Percentiles rank a stretch among this genome's conserved stretches.
Conservation (phyloP, 1,284 basidiomycete genomes). For the Ganoderma resinaceum region DNA sequence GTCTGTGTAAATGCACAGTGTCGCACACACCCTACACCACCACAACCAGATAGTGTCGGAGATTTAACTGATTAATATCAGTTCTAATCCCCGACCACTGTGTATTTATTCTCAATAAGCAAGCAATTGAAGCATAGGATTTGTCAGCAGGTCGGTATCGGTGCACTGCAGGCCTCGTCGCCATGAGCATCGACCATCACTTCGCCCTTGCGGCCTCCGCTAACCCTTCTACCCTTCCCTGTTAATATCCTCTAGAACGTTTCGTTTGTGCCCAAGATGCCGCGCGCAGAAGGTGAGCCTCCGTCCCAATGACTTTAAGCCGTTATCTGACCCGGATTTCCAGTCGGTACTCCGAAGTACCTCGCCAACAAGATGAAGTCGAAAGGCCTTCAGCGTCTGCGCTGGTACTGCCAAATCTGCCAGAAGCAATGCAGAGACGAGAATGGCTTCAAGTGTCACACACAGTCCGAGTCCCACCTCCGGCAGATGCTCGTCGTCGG, state of each 20-base stretch:
- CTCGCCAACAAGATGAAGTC: slow-evolving; percentile 96
- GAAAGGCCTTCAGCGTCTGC: slow-evolving; percentile 90
- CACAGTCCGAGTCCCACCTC: slow-evolving; percentile 87
- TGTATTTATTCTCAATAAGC: background rate
- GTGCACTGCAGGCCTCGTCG: background rate
- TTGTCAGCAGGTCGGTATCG: slow-evolving; percentile 10
- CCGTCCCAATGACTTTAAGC: background rate
- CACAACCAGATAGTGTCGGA: background rate
- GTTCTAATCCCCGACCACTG: background rate
- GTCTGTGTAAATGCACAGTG: background rate
- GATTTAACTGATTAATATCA: background rate
- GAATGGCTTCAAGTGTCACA: slow-evolving; percentile 96
- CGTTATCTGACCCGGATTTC: background rate
- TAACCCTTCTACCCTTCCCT: background rate
- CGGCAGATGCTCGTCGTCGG: slow-evolving; percentile 97
- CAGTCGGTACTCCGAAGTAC: slow-evolving; percentile 90
- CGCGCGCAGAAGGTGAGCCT: slow-evolving; percentile 77
- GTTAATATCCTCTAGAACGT: background rate
- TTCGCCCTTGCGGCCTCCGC: background rate
- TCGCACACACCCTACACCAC: too few relatives aligned
- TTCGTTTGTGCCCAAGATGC: slow-evolving; percentile 55
- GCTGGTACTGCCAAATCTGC: slow-evolving; percentile 98
- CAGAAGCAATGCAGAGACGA: slow-evolving; percentile 96
- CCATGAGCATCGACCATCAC: slow-evolving; percentile 7
- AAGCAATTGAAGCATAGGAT: background rate